phyloP scores from a whole-genome alignment of 2,329 filamentous ascomycete genomes.

The Trichoderma cornu-damae region DNA sequence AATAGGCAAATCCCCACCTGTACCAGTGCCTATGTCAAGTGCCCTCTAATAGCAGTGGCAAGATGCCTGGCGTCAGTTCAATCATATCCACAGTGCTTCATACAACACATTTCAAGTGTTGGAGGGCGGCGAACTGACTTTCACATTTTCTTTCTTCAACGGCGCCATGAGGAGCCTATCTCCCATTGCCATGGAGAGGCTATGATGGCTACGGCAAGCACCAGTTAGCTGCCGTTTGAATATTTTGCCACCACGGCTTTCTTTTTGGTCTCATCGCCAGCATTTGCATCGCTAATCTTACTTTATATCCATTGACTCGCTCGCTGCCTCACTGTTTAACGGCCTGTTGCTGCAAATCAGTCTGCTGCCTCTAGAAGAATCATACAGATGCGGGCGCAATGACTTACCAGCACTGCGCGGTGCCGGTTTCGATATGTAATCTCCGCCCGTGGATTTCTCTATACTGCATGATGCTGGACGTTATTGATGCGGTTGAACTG shows the following conservation, averaged over 20 bases:
- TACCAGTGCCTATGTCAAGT: conserved; percentile 28
- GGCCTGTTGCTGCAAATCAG: conserved; percentile 15
- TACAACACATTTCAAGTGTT: not conserved
- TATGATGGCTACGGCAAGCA: conserved; percentile 19
- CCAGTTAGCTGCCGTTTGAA: not conserved
- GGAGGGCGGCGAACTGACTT: not conserved
- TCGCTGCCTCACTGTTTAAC: conserved; percentile 25
- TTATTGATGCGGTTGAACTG: conserved; percentile 31
- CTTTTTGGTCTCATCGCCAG: not conserved
- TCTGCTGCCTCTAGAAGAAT: not conserved
- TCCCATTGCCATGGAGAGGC: conserved; percentile 26
- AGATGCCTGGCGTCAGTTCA: not conserved
- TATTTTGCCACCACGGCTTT: not conserved
- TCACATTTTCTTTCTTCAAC: conserved; percentile 15
- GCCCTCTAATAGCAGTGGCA: conserved; percentile 23
- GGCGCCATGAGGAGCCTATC: conserved; percentile 26
- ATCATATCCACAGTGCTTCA: not conserved
- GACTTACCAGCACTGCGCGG: conserved; percentile 12
- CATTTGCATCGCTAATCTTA: not conserved
- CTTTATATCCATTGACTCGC: conserved; percentile 18
- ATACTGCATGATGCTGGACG: conserved; percentile 32
- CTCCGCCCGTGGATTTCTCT: conserved; percentile 31
- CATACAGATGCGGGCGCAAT: not conserved
- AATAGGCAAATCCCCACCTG: conserved; percentile 15
- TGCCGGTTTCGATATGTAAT: conserved; percentile 24